Base-by-base conservation (phyloP, 495 filamentous ascomycete species). In the Ramalina peruviana region DNA sequence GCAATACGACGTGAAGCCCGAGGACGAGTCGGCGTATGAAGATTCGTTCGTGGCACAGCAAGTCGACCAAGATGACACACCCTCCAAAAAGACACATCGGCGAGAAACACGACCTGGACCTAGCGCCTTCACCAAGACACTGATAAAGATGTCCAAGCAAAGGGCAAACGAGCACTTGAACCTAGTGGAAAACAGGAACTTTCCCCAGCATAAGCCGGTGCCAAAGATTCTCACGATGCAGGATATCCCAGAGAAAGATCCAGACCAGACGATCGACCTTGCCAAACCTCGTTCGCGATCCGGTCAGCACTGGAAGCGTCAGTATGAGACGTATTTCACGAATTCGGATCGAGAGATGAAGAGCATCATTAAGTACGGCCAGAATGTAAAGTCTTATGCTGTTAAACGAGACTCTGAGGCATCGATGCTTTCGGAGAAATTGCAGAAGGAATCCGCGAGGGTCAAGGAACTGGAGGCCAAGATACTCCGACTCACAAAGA, bases 241-340 rank as follows among this genome's bases (percentile, higher is more conserved):
- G 30, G 12, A 30, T 20, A 12, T 5, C 11, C 17, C 37, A 12
- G 85, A 94, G 48, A 63, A 78, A 20, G 21, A 36, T 7, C n/a
- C 45, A 12, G 45, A 48, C 27, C 45, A 37, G n/a, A 92, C 86
- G 0, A 65, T 81, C 36, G 89, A 96, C 61, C 67, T 94, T 46
- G 78, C 82, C 45, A 78, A 85, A 40, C 88, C 92, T 4, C 78
- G 80, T 38, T 93, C 88, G 2, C 76, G 82, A 55, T 94, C 88
- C 2, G 89, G 88, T 3, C 81, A 82, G 61, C 95, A 90, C 64
- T 98, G 92, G 92, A 97, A 97, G 62, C 74, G 79, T 10, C 80
- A 94, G 62, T 94, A 85, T 58, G 82, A 93, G 50, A 78, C 73
- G 50, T 89, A 96, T 60, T 80, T 90, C 43, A 71, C 74, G 30